Conservation (phyloP, 2,329 filamentous ascomycete genomes). For the Xylaria digitata region DNA sequence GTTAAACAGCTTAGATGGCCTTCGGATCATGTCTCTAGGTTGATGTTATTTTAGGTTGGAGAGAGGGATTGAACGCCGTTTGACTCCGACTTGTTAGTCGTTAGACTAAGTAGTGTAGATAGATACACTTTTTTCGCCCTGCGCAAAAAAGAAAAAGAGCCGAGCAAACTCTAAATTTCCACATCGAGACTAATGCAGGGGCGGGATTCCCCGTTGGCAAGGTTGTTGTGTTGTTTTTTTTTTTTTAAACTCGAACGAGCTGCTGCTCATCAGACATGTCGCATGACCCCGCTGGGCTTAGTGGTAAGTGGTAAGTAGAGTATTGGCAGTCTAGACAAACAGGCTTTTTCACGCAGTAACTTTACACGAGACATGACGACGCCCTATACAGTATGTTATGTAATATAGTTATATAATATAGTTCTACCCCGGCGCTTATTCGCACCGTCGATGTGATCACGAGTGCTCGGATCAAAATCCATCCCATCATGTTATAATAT, state of each 20-base stretch:
- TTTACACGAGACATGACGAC: background rate
- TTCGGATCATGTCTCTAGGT: background rate
- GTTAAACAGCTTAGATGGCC: no score
- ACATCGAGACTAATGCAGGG: no score
- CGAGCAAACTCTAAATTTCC: no score
- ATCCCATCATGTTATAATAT: background rate
- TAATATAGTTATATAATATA: background rate
- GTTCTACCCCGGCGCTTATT: background rate
- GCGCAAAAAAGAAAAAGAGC: no score
- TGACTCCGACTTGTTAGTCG: no score
- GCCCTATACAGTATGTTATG: background rate
- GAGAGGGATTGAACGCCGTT: background rate
- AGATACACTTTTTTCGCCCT: no score
- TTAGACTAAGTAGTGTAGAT: no score
- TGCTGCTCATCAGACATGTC: background rate
- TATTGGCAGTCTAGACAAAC: constrained; percentile 3
- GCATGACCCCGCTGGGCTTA: background rate
- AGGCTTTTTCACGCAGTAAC: background rate
- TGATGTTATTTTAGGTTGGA: background rate
- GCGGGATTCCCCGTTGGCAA: no score
- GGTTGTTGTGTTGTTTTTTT: no score
- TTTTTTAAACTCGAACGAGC: background rate
- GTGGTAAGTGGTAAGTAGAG: background rate
- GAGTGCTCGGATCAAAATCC: constrained; percentile 5
- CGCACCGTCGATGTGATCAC: background rate